These are phyloP conservation scores for Danielozyma ontarioensis DNA, from an alignment of 805 yeast species.

Conservation along the genomic window DNA sequence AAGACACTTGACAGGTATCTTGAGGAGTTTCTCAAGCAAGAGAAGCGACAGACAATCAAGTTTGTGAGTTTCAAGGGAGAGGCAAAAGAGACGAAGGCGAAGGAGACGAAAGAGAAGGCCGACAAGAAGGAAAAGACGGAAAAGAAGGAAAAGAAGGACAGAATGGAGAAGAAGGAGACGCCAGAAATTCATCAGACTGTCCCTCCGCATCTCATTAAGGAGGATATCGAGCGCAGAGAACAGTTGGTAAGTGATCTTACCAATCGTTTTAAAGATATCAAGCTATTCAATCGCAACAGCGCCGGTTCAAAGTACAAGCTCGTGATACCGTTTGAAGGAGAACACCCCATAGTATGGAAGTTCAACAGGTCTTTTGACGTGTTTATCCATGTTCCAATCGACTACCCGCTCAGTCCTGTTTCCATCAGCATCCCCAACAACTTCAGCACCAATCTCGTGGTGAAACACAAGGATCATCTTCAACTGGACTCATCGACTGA, in stretches of 20 bases:
- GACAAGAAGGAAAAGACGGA: too few species aligned
- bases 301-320: slow-evolving; percentile 27
- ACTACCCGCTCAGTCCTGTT: slow-evolving; percentile 24
- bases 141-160: slow-evolving; percentile 3
- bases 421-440: slow-evolving; percentile 22
- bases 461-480: slow-evolving; percentile 13
- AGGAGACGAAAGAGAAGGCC: slow-evolving; percentile 3
- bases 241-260: slow-evolving; percentile 20
- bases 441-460: slow-evolving; percentile 25
- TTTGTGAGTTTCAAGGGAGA: slow-evolving; percentile 38
- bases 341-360: slow-evolving; percentile 26
- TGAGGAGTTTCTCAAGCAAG: slow-evolving; percentile 53
- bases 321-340: slow-evolving; percentile 19
- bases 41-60: slow-evolving; percentile 58
- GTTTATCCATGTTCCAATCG: slow-evolving; percentile 26
- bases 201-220: not conserved
- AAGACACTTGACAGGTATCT: slow-evolving; percentile 52
- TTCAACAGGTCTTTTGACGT: slow-evolving; percentile 21
- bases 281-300: slow-evolving; percentile 21
- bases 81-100: slow-evolving; percentile 2
- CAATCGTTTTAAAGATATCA: slow-evolving; percentile 18
- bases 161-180: slow-evolving; percentile 1
- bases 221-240: slow-evolving; percentile 10
- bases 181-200: slow-evolving; percentile 1
- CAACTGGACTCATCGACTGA: not conserved